These are phyloP conservation scores for Seiridium unicorne DNA, from an alignment of 2,329 filamentous ascomycete genomes.

Conservation along the genomic window DNA sequence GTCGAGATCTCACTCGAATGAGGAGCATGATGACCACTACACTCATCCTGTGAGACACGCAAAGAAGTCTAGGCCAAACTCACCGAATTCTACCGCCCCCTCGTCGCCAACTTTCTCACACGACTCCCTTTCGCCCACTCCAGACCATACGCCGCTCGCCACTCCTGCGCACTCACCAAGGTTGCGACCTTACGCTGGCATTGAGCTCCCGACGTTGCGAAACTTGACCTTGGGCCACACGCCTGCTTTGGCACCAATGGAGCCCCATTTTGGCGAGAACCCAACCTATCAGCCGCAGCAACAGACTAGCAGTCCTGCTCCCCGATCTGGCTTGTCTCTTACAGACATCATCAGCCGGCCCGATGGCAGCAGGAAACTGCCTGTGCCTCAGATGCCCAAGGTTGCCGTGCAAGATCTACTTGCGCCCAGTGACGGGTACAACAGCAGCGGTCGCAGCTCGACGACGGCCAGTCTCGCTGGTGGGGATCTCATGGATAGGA, in stretches of 20 bases:
- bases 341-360: constrained; percentile 90
- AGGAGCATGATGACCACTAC: constrained; percentile 80
- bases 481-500: constrained; percentile 62
- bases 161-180: constrained; percentile 95
- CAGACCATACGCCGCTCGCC: constrained; percentile 96
- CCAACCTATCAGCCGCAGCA: constrained; percentile 40
- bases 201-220: constrained; percentile 86
- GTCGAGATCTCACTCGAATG: constrained; percentile 82
- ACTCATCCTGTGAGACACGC: constrained; percentile 64
- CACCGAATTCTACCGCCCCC: constrained; percentile 91
- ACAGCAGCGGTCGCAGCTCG: constrained; percentile 74
- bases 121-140: constrained; percentile 91
- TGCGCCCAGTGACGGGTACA: constrained; percentile 62
- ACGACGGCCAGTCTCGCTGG: constrained; percentile 76
- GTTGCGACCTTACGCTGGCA: constrained; percentile 73
- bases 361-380: constrained; percentile 85
- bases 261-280: constrained; percentile 49
- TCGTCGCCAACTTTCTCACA: constrained; percentile 96
- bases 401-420: constrained; percentile 84
- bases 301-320: constrained; percentile 48
- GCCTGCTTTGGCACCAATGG: constrained; percentile 57
- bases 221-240: constrained; percentile 55
- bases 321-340: constrained; percentile 72
- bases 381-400: constrained; percentile 87
- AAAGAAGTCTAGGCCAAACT: constrained; percentile 89